Evolutionary conservation across 129 eudicot species (phyloP), one percentile per base, ranked within the genome.

Genomic region (Ambrosia artemisiifolia): DNA sequence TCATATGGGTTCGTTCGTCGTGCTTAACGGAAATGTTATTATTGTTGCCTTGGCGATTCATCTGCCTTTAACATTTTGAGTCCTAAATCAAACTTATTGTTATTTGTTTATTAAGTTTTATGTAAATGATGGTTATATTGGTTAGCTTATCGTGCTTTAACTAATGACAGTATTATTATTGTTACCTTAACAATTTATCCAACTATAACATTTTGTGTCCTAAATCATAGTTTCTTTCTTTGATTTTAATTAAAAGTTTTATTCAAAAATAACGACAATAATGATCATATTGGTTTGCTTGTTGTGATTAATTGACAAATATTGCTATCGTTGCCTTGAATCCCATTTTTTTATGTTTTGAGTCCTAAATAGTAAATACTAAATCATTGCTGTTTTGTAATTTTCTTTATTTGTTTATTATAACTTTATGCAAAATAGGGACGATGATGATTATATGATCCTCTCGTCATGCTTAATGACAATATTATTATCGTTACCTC

Each of bases 271-370:
- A 70, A 33, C 55, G 54, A 30, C 72, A 32, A 63, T 78, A 77
- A 71, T 55, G 77, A 71, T 53, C 46, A 66, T 68, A 59, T 28
- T 59, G 80, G 75, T 76, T 59, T 54, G 64, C 80, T 76, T 63
- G 44, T 42, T 32, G 63, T 76, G 60, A 63, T 33, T 46, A 59
- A 59, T 68, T 68, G 70, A 53, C 75, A 76, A 76, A 56, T 38
- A 8, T 2, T 38, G 2, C 9, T 38, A 38, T 6, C n/a, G 16
- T 56, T 76, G 70, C 46, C 75, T 57, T 68, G 70, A 68, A 43
- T 20, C 30, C 61, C 70, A 59, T 20, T 9, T 49, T 32, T 33
- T 60, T 11, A 60, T 14, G 18, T 12, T 60, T 18, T 13, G 42
- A 60, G 65, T 59, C 65, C 65, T 5, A 59, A 30, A 54, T 54